phyloP scores from a whole-genome alignment of 1,284 basidiomycete species.

The Marasmius fiardii region DNA sequence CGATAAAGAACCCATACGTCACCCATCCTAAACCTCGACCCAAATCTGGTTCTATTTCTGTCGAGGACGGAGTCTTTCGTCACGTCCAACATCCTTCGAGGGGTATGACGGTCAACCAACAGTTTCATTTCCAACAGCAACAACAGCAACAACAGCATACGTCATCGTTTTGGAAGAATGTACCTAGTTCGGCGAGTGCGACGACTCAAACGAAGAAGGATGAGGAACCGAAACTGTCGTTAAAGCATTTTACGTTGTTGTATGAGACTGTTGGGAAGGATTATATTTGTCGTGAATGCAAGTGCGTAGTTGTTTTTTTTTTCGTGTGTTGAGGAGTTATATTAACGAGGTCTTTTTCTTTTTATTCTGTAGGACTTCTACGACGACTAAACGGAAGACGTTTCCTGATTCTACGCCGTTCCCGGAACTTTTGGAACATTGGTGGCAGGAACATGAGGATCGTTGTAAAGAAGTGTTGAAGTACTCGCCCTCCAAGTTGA shows the following conservation, averaged over 20 bases:
- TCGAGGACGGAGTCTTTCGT: not conserved
- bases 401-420: constrained; percentile 6
- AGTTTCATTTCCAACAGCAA: not conserved
- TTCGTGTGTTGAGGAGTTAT: not conserved
- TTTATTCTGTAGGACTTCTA: not conserved
- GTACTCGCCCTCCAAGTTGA: constrained; percentile 4
- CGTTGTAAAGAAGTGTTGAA: constrained; percentile 7
- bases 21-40: not conserved
- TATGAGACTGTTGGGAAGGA: constrained; percentile 9
- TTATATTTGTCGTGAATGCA: constrained; percentile 10
- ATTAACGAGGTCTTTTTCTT: not conserved
- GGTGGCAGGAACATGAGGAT: constrained; percentile 5
- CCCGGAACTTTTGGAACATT: constrained; percentile 5
- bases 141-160: not conserved
- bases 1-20: not conserved
- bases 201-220: not conserved
- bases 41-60: not conserved
- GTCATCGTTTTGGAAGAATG: not conserved
- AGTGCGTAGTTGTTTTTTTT: not conserved
- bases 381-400: constrained; percentile 6
- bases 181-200: not conserved
- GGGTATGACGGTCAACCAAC: too few relatives aligned
- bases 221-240: constrained; percentile 1
- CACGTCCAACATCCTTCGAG: not conserved
- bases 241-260: constrained; percentile 8